Base-by-base conservation (phyloP, 2,329 filamentous ascomycete genomes). In the Penicillium aurantiogriseum region DNA sequence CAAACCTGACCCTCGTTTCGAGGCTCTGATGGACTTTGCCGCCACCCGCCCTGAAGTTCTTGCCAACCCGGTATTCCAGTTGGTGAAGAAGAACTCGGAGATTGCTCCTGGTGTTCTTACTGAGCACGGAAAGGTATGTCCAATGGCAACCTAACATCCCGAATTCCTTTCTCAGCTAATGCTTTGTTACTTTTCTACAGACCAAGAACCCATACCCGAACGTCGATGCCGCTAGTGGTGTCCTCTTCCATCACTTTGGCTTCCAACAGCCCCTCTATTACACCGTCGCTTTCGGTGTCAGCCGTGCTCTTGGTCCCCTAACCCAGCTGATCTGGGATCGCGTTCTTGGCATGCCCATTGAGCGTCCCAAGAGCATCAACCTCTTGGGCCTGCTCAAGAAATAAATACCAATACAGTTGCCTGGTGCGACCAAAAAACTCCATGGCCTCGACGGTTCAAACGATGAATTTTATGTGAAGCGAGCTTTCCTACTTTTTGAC, bases 181-280 rank as follows among this genome's bases (percentile, higher is more conserved):
- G 17, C 56, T 48, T 56, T 51, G 40, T 57, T 55, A 11, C 15
- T 35, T 47, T 35, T 31, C 49, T 36, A 21, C 53, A 83, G 88
- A 96, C 92, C 66, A 96, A 96, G 84, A 96, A 96, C 80, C 92
- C 94, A 2, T 96, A 93, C 79, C 94, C 94, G 63, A 99, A 99
- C 74, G 94, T 99, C 61, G 94, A 99, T 77, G 92, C 89, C 47
- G 88, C 86, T 62, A 96, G 92, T 0, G 94, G 94, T 63, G 92
- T 97, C 6, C 83, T 99, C 48, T 97, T 99, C 86, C 88, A 97
- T 78, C 92, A 97, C 81, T 99, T 96, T 74, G 94, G 93, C 57
- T 96, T 99, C 86, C 89, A 90, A 75, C 91, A 97, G 81, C 96
- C 93, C 0, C 83, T 97, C 11, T 99, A 97, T 82, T 99, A 97